Base-by-base conservation (phyloP, 177 flowering plant genomes). In the Vitis hybrid region DNA sequence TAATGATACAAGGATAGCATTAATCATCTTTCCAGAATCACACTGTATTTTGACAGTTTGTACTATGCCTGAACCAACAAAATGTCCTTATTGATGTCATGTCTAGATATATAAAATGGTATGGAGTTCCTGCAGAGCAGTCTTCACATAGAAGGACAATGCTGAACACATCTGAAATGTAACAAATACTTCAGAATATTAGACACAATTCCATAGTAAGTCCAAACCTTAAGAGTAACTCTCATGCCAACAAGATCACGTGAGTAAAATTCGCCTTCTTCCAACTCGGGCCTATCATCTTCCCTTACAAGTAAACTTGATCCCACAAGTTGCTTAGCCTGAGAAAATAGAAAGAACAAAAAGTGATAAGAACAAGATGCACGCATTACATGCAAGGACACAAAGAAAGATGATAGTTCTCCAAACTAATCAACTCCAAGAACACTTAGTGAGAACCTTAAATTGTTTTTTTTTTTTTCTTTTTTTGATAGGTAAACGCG, bases 231-330 rank as follows among this genome's bases (percentile, higher is more conserved):
- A 60, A 90, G 89, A 80, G 87, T 30, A 71, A 93, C 94, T 73
- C 75, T 82, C 97, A 95, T 93, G 80, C 99, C 98, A 61, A 93
- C 74, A 74, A 95, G 98, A 81, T 93, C 98, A 72, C 82, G 91
- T 64, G 86, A 80, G 69, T 95, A 93, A 74, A 87, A 89, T 66
- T 95, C 98, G 23, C 89, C 97, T 67, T 93, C 95, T 64, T 90
- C 91, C 79, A 93, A 73, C 57, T 61, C 79, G 15, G 97, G 99
- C 74, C 95, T 83, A 70, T 93, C 93, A 60, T 81, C 84, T 75
- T 88, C 89, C 50, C 65, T 80, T 52, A 87, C 97, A 82, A 95
- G 89, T 65, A 95, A 50, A 64, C 88, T 82, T 59, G 97, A 85
- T 19, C 99, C 99, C 51, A 91, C 82, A 75, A 91, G 91, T 72